phyloP scores from a whole-genome alignment of 2,329 filamentous ascomycete genomes.

The Aspergillus sp. region DNA sequence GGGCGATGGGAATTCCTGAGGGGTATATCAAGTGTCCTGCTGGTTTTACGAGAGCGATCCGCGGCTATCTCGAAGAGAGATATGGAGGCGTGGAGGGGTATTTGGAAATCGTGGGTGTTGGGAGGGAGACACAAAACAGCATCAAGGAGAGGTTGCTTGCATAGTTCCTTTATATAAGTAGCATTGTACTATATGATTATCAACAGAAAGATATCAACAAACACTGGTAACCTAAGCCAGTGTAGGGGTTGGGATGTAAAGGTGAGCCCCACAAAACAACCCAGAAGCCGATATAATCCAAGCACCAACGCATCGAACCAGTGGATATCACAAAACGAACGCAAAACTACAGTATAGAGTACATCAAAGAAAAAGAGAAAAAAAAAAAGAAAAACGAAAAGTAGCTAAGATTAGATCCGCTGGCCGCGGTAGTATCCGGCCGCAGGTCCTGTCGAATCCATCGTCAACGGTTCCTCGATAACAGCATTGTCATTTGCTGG shows the following conservation, averaged over 20 bases:
- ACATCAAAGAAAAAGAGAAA: background rate
- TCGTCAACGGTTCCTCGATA: slow-evolving; percentile 32
- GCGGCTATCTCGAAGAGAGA: slow-evolving; percentile 50
- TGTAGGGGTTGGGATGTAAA: too few relatives aligned
- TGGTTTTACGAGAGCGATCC: slow-evolving; percentile 57
- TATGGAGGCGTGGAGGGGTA: slow-evolving; percentile 65
- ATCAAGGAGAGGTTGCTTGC: slow-evolving; percentile 23
- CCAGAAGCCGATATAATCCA: background rate
- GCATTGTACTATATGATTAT: slow-evolving; percentile 1
- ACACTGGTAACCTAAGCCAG: too few relatives aligned
- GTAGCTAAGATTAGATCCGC: slow-evolving; percentile 13
- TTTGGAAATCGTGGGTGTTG: slow-evolving; percentile 57
- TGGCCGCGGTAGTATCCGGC: slow-evolving; percentile 25
- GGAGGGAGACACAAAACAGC: slow-evolving; percentile 35
- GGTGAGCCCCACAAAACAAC: background rate
- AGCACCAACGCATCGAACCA: background rate
- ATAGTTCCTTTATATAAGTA: slow-evolving; percentile 9
- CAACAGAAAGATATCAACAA: background rate
- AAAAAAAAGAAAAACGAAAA: slow-evolving; percentile 1
- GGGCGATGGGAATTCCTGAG: slow-evolving; percentile 63
- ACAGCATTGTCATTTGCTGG: slow-evolving; percentile 7
- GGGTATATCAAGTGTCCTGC: slow-evolving; percentile 62
- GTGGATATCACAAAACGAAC: background rate
- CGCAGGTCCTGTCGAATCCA: slow-evolving; percentile 30
- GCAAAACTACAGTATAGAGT: background rate